Conservation (phyloP, 148 eudicot genomes). For the Rhododendron griersonianum region DNA sequence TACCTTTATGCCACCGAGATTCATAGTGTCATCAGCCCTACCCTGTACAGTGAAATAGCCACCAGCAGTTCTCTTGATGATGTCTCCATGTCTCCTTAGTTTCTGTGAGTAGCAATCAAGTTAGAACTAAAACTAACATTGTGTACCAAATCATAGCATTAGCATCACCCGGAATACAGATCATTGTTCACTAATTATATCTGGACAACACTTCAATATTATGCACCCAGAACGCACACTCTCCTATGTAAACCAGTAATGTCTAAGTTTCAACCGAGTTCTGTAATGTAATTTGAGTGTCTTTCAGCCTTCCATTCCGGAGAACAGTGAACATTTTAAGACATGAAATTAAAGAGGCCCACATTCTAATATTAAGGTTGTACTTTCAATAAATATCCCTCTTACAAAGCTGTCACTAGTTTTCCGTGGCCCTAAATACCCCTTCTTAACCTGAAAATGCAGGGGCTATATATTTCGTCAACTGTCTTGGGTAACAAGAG, state of each 20-base stretch:
- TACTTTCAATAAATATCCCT: background rate
- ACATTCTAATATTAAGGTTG: background rate
- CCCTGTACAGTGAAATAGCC: slow-evolving; percentile 76
- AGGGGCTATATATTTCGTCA: background rate
- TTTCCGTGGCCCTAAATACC: background rate
- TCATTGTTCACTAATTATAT: background rate
- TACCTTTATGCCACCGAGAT: slow-evolving; percentile 98
- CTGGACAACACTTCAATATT: background rate
- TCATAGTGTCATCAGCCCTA: slow-evolving; percentile 98
- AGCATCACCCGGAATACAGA: background rate
- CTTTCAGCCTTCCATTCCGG: background rate
- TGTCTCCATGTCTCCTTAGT: slow-evolving; percentile 93
- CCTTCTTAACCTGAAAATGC: background rate
- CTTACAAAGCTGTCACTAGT: background rate
- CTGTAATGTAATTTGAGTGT: background rate
- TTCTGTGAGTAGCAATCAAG: slow-evolving; percentile 35
- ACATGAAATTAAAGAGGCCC: background rate
- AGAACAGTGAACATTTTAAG: background rate
- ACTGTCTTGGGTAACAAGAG: background rate
- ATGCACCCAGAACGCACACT: background rate
- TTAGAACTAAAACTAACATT: background rate
- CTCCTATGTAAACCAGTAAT: background rate
- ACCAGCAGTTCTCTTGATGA: slow-evolving; percentile 67
- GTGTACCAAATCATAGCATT: background rate
- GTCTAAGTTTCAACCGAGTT: background rate